phyloP scores from a whole-genome alignment of 495 filamentous ascomycete genomes.

The Aspergillus carlsbadensis region DNA sequence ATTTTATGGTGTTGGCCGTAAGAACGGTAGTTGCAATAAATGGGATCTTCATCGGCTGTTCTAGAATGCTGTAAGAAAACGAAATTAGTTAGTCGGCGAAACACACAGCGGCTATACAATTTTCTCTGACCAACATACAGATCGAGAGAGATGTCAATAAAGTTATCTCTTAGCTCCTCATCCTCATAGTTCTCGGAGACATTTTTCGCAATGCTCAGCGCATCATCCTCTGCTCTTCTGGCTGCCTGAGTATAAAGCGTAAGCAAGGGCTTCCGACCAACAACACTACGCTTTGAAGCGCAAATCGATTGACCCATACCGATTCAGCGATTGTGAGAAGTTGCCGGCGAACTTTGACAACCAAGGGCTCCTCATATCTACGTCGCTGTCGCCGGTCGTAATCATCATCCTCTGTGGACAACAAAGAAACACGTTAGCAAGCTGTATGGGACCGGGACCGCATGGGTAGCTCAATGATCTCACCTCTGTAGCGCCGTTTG shows the following conservation, averaged over 20 bases:
- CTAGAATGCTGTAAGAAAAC: conserved; percentile 50
- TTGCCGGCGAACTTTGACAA: conserved; percentile 74
- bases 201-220: conserved; percentile 68
- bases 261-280: conserved; percentile 5
- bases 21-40: conserved; percentile 82
- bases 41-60: conserved; percentile 96
- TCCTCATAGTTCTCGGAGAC: conserved; percentile 82
- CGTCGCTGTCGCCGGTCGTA: conserved; percentile 72
- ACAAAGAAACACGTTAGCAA: background rate
- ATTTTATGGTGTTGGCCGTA: conserved; percentile 68
- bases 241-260: conserved; percentile 52
- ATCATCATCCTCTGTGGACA: conserved; percentile 67
- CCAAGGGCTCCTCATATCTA: conserved; percentile 75
- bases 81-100: conserved; percentile 2
- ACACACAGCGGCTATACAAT: background rate
- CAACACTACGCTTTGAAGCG: background rate
- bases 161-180: conserved; percentile 64
- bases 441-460: background rate
- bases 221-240: conserved; percentile 78
- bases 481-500: conserved; percentile 63
- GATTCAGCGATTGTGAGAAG: conserved; percentile 84
- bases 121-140: conserved; percentile 51
- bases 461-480: background rate
- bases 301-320: conserved; percentile 37
- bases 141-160: conserved; percentile 69